Evolutionary conservation across 2,329 filamentous ascomycete genomes (phyloP).

Genomic region (Neocatenulostroma microsporum): DNA sequence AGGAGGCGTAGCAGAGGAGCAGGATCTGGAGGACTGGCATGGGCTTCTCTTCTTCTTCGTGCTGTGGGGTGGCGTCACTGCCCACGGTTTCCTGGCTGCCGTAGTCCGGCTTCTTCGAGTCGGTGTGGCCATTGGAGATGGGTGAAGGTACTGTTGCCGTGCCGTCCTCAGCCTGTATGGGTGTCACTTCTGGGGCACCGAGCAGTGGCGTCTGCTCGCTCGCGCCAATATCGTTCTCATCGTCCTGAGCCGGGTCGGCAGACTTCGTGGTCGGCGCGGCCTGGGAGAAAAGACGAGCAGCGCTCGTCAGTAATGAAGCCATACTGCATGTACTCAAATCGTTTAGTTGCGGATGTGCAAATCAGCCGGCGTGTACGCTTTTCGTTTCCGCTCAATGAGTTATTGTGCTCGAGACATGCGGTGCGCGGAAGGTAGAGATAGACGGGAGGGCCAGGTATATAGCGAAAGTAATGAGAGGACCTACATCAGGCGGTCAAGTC

Average conservation of each 20-base stretch:
- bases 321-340: too few relatives aligned
- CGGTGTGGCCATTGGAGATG: constrained; percentile 1
- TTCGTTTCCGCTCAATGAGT: too few relatives aligned
- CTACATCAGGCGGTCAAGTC: too few relatives aligned
- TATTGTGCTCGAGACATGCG: too few relatives aligned
- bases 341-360: too few relatives aligned
- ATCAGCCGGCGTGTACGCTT: too few relatives aligned
- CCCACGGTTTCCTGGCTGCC: constrained; percentile 3
- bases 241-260: constrained; percentile 12
- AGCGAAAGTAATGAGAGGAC: too few relatives aligned
- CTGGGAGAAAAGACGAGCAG: too few relatives aligned
- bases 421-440: too few relatives aligned
- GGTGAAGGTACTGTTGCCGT: not conserved
- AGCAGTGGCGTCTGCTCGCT: constrained; percentile 23
- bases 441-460: too few relatives aligned
- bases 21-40: constrained; percentile 60
- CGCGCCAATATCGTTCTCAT: constrained; percentile 8
- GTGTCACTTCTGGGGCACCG: constrained; percentile 10
- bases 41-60: constrained; percentile 33
- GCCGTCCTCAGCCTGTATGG: not conserved
- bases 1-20: constrained; percentile 63
- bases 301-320: too few relatives aligned
- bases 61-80: constrained; percentile 7
- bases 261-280: too few relatives aligned
- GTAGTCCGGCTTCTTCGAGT: not conserved